Base-by-base conservation (phyloP, 768 basidiomycete species). In the Suillus placidus region DNA sequence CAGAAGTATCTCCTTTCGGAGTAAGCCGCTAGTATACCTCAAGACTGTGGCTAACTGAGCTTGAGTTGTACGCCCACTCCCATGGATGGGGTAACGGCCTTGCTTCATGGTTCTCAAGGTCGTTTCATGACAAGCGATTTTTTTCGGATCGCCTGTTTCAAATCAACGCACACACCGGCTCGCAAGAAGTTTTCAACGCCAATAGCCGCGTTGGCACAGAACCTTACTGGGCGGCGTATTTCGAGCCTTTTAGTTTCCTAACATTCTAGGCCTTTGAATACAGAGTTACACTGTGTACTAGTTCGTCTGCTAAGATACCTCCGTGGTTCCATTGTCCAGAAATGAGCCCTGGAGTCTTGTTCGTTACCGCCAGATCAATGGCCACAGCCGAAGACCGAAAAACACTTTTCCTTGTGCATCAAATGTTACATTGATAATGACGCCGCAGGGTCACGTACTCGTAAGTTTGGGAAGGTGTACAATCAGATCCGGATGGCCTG, bases 311-410 rank as follows among this genome's bases (percentile, higher is more conserved):
- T 40, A 40, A 58, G 57, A 42, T 60, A 58, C 26, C 54, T 58
- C 57, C 38, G 38, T 58, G 57, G 37, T 60, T 60, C 58, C 38
- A 42, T 42, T 40, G 18, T 20, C 18, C 57, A 23, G 16, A 26
- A 34, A 20, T 30, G 18, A 34, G 32, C 52, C 23, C 56, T 38
- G 16, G 38, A 20, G 23, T 20, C 38, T 18, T 60, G 30, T 60
- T 60, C 58, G 58, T 60, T 60, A 60, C 58, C 58, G 58, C 30
- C 23, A 26, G 40, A 60, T 40, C 57, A 58, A 37, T 58, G 37
- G 37, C 42, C 58, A 60, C 26, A 60, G 58, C 58, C 58, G 58
- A 60, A 42, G 26, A 60, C 40, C 57, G 26, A 60, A 38, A 57
- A 37, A 3, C 34, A 14, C 37, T 38, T 58, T 58, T 38, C 57